Evolutionary conservation across 768 basidiomycete species (phyloP).

Genomic region (Basidioascus undulatus): DNA sequence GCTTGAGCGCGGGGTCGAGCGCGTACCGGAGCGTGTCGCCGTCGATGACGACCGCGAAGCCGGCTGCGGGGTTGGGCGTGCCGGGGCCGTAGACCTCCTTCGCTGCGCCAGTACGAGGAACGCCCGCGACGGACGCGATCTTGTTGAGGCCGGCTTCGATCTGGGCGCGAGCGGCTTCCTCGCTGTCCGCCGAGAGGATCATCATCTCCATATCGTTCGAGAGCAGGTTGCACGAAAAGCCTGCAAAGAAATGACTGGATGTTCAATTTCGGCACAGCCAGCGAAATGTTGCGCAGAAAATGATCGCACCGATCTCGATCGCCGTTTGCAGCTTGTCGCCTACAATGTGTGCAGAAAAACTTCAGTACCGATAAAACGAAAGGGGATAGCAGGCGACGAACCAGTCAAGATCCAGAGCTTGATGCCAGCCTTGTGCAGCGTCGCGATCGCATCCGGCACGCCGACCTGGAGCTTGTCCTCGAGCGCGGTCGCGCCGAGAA

Average conservation of each 20-base stretch:
- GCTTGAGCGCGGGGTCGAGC: constrained; percentile 48
- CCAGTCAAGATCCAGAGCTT: constrained; percentile 96
- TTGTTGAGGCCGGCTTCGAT: constrained; percentile 86
- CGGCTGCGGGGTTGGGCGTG: constrained; percentile 23
- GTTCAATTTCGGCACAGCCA: neutral
- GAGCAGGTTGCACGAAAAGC: constrained; percentile 81
- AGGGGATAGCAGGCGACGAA: constrained; percentile 14
- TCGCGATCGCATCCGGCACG: constrained; percentile 86
- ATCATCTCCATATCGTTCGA: constrained; percentile 89
- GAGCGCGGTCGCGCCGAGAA: constrained; percentile 82
- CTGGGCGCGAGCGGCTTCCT: constrained; percentile 50
- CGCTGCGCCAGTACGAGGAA: constrained; percentile 22
- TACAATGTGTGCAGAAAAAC: constrained; percentile 11
- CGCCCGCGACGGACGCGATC: constrained; percentile 50
- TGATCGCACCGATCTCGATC: constrained; percentile 67
- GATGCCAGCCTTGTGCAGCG: constrained; percentile 74
- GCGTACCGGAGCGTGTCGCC: constrained; percentile 76
- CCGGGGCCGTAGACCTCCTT: constrained; percentile 40
- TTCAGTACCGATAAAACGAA: neutral
- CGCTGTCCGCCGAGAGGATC: constrained; percentile 70
- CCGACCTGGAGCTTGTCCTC: constrained; percentile 96
- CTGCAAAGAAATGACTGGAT: constrained; percentile 11
- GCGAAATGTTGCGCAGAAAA: constrained; percentile 5
- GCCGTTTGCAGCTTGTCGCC: constrained; percentile 96
- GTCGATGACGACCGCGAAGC: constrained; percentile 88